Percentiles rank a stretch among this genome's conserved stretches.
phyloP scores from a whole-genome alignment of 257 asterid genomes.

The Striga asiatica region DNA sequence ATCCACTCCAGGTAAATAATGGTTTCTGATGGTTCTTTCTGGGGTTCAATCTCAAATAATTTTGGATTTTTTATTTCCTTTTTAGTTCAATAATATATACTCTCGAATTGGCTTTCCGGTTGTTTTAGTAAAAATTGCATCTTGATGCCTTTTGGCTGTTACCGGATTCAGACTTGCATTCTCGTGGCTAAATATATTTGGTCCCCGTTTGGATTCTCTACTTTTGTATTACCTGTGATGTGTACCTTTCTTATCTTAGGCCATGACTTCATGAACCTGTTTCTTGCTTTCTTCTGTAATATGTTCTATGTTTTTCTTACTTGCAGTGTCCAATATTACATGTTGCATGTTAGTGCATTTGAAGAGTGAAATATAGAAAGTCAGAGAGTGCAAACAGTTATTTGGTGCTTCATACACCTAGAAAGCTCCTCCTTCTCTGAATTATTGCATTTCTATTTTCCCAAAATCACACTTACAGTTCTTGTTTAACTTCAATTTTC shows the following conservation, averaged over 20 bases:
- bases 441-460: background rate
- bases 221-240: background rate
- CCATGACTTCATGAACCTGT: too few relatives aligned
- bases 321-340: background rate
- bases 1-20: constrained; percentile 53
- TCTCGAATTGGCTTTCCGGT: background rate
- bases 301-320: background rate
- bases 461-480: background rate
- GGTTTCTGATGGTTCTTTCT: background rate
- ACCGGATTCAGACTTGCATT: background rate
- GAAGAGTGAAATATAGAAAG: background rate
- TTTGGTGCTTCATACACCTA: background rate
- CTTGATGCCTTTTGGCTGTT: background rate
- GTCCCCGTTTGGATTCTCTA: background rate
- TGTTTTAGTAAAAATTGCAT: background rate
- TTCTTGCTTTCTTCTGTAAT: background rate
- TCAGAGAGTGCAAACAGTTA: background rate
- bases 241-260: background rate
- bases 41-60: background rate
- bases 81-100: background rate
- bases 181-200: background rate
- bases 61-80: background rate
- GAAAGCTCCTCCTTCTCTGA: background rate
- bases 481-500: background rate
- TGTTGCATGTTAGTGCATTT: background rate